Evolutionary conservation across 208 protist species (phyloP).

Genomic region (Leishmania aethiopica): DNA sequence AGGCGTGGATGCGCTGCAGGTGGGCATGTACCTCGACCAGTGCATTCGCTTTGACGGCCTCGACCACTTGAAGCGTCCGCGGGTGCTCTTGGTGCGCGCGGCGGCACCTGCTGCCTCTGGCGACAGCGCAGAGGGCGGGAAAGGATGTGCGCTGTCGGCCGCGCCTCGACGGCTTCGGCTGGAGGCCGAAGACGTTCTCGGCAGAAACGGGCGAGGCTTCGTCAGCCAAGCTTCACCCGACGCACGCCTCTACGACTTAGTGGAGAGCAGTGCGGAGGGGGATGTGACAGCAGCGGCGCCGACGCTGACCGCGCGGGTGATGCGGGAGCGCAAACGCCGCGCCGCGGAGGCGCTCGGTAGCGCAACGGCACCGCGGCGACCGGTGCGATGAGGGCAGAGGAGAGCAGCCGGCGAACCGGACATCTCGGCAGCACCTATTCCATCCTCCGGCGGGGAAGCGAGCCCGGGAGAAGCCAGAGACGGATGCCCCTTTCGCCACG

Average conservation of each 20-base stretch:
- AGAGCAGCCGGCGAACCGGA: neutral
- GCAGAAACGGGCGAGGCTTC: neutral
- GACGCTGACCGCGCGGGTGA: slow-evolving; percentile 25
- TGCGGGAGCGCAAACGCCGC: slow-evolving; percentile 21
- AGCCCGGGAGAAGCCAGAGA: neutral
- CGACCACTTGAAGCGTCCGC: slow-evolving; percentile 64
- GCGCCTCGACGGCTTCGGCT: slow-evolving; percentile 30
- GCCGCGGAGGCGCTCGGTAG: slow-evolving; percentile 10
- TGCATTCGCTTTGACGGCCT: slow-evolving; percentile 41
- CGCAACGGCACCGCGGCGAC: neutral
- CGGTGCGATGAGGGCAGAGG: neutral
- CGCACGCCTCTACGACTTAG: neutral
- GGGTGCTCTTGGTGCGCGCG: slow-evolving; percentile 35
- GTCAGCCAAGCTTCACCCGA: neutral
- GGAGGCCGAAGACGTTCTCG: slow-evolving; percentile 56
- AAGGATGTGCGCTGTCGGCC: neutral
- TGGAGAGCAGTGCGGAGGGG: neutral
- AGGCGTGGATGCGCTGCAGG: slow-evolving; percentile 54
- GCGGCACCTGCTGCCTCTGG: neutral
- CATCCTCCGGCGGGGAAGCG: neutral
- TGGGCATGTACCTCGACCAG: slow-evolving; percentile 51
- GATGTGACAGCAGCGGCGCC: neutral
- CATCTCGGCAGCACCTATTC: neutral
- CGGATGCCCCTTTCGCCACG: neutral
- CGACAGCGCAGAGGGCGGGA: neutral